Conservation (phyloP, 106 monocot species). For the Posidonia australis region DNA sequence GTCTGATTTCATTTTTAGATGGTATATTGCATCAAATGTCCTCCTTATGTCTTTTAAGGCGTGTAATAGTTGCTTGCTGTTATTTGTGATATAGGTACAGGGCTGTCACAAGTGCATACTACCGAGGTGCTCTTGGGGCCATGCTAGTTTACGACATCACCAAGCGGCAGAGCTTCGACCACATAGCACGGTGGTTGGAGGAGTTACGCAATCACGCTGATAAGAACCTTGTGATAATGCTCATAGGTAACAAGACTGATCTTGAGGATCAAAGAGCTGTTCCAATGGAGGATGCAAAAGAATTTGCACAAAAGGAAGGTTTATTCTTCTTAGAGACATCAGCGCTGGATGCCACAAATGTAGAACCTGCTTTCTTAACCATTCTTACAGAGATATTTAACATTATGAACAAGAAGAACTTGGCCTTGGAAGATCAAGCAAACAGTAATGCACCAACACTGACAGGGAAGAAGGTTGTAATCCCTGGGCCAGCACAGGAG, state of each 20-base stretch:
- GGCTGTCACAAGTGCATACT: neutral
- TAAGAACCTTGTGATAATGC: neutral
- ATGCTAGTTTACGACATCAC: neutral
- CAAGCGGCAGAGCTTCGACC: neutral
- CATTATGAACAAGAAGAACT: constrained; percentile 63
- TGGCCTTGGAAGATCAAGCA: constrained; percentile 20
- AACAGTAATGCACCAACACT: constrained; percentile 24
- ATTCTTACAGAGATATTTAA: constrained; percentile 79
- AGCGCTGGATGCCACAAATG: constrained; percentile 5
- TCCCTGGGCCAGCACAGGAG: constrained; percentile 83
- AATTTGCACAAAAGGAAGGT: neutral
- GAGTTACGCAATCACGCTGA: neutral
- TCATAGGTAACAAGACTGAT: neutral
- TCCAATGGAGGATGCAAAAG: neutral
- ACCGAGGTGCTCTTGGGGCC: neutral
- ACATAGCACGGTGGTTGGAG: neutral
- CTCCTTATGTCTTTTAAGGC: too few species aligned
- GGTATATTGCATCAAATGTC: too few species aligned
- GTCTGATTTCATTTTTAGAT: too few species aligned
- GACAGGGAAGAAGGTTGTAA: constrained; percentile 63
- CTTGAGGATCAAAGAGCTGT: neutral
- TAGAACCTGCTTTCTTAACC: constrained; percentile 73
- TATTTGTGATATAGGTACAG: neutral
- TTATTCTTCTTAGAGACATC: neutral
- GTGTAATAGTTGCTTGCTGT: too few species aligned